A percentile compares a stretch with the other conserved stretches of the same genome.
Conservation (phyloP, 1,284 basidiomycete species). For the Rhodotorula sp. region DNA sequence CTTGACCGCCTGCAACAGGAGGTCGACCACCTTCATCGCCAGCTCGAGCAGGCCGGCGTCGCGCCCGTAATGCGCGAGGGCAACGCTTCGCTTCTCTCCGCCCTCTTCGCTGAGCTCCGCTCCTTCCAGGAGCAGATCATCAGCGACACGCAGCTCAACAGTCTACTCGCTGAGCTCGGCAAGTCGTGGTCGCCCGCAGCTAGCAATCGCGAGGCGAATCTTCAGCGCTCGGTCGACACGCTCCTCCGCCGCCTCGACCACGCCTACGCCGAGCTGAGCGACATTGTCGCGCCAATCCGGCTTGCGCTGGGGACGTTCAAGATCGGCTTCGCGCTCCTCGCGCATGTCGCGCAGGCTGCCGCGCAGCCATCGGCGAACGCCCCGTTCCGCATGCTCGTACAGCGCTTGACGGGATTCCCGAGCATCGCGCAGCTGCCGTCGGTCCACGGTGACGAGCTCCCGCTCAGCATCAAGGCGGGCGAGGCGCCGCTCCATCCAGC, state of each 20-base stretch:
- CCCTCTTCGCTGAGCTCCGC: constrained; percentile 78
- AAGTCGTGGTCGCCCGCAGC: constrained; percentile 9
- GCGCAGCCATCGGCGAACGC: neutral
- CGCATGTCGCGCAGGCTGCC: constrained; percentile 9
- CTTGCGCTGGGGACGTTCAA: constrained; percentile 37
- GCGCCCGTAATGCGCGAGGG: constrained; percentile 49
- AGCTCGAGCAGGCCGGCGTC: constrained; percentile 44
- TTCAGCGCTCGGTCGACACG: constrained; percentile 53
- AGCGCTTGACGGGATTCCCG: constrained; percentile 32
- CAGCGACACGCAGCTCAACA: constrained; percentile 42
- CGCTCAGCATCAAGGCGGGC: constrained; percentile 38
- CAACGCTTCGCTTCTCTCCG: constrained; percentile 65
- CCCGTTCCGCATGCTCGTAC: constrained; percentile 26
- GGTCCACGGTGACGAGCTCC: constrained; percentile 30
- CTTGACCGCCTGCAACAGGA: constrained; percentile 51
- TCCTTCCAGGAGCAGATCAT: constrained; percentile 60
- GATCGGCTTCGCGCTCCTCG: constrained; percentile 40
- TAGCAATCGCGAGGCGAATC: constrained; percentile 42
- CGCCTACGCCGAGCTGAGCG: constrained; percentile 34
- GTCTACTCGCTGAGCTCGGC: constrained; percentile 46
- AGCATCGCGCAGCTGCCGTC: neutral
- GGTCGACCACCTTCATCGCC: constrained; percentile 48
- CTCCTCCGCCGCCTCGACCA: constrained; percentile 36
- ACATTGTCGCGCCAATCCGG: constrained; percentile 42
- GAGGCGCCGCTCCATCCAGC: constrained; percentile 36